A percentile compares a stretch with the other conserved stretches of the same genome.
phyloP scores from a whole-genome alignment of 768 basidiomycete genomes.

The Hericium coralloides region DNA sequence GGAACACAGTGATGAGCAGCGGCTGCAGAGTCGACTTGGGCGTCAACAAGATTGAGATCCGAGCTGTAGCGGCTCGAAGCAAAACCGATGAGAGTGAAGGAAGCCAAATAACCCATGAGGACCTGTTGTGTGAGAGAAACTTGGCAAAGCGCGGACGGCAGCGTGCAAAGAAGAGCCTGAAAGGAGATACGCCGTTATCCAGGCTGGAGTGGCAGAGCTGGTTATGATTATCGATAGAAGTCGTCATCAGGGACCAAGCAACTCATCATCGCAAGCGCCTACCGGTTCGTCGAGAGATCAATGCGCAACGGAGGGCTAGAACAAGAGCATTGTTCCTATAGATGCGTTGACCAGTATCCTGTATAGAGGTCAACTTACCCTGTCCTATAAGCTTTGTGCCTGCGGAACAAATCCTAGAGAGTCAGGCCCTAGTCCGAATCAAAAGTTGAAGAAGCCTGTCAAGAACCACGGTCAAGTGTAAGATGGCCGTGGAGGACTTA shows the following conservation, averaged over 20 bases:
- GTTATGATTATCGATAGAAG: not conserved
- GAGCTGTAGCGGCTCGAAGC: too few relatives aligned
- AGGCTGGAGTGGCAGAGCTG: not conserved
- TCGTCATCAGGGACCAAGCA: not conserved
- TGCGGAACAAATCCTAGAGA: too few relatives aligned
- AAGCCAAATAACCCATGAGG: too few relatives aligned
- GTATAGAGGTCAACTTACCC: not conserved
- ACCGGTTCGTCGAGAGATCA: too few relatives aligned
- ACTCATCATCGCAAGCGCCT: not conserved
- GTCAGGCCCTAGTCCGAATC: too few relatives aligned
- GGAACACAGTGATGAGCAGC: too few relatives aligned
- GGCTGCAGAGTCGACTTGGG: too few relatives aligned
- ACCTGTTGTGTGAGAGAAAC: not conserved
- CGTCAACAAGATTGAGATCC: too few relatives aligned
- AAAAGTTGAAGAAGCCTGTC: not conserved
- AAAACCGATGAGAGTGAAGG: too few relatives aligned
- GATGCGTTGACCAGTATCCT: not conserved
- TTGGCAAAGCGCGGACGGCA: not conserved
- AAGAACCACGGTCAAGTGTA: not conserved
- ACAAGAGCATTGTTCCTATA: not conserved
- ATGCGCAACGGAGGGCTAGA: not conserved
- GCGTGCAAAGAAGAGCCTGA: not conserved
- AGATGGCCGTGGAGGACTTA: not conserved
- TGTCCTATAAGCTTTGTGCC: not conserved
- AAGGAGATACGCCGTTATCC: not conserved